phyloP scores from a whole-genome alignment of 495 filamentous ascomycete genomes.

The Lasiosphaeria ovina region DNA sequence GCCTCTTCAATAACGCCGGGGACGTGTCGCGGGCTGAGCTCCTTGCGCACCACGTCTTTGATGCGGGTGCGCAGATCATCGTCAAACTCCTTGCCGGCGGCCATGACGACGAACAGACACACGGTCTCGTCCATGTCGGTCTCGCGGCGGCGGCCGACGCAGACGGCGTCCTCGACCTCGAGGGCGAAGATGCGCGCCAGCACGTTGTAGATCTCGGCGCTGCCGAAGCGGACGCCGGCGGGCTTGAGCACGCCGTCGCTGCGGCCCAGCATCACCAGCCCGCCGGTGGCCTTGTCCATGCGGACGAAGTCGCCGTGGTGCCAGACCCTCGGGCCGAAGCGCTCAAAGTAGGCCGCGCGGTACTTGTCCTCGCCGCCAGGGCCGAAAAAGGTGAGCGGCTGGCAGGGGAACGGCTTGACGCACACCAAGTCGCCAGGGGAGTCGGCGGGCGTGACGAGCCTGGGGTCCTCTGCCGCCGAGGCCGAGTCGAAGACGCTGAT shows the following conservation, averaged over 20 bases:
- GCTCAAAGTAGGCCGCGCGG: conserved; percentile 80
- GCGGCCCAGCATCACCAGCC: conserved; percentile 78
- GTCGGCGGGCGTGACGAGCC: conserved; percentile 50
- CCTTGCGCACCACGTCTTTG: conserved; percentile 61
- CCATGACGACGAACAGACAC: conserved; percentile 79
- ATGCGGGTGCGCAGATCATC: conserved; percentile 57
- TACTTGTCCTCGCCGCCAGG: conserved; percentile 69
- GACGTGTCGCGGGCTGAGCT: conserved; percentile 82
- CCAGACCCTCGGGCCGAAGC: conserved; percentile 68
- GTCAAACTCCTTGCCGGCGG: conserved; percentile 47
- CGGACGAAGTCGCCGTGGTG: conserved; percentile 94
- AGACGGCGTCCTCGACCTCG: conserved; percentile 79
- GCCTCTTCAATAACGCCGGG: conserved; percentile 77
- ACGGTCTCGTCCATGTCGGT: conserved; percentile 80
- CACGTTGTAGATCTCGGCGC: conserved; percentile 90
- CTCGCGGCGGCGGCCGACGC: conserved; percentile 72
- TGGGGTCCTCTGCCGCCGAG: conserved; percentile 34
- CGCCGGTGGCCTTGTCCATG: conserved; percentile 69
- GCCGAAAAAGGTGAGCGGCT: conserved; percentile 88
- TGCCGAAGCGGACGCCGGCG: conserved; percentile 73
- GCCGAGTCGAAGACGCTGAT: conserved; percentile 70
- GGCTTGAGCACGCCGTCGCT: conserved; percentile 79
- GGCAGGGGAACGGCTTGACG: conserved; percentile 79
- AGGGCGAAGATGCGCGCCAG: conserved; percentile 74
- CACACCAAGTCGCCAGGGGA: conserved; percentile 91